A percentile compares a stretch with the other conserved stretches of the same genome.
Evolutionary conservation across 768 basidiomycete species (phyloP).

Genomic region (Lactarius pseudohatsudake): DNA sequence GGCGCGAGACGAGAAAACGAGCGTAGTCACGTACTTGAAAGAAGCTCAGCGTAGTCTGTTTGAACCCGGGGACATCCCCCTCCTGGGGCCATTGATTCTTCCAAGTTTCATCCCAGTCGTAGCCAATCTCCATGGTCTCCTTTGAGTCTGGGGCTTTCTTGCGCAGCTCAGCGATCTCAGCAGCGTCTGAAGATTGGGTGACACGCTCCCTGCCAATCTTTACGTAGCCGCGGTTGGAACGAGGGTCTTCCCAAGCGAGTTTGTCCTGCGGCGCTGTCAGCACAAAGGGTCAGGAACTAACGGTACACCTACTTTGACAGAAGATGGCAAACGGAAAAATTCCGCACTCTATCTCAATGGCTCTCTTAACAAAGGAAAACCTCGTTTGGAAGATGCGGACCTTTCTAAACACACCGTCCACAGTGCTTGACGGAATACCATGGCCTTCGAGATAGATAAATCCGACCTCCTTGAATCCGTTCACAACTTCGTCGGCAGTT

Average conservation of each 20-base stretch:
- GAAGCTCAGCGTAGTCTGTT: slow-evolving; percentile 71
- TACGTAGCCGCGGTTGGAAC: slow-evolving; percentile 84
- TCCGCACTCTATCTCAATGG: slow-evolving; percentile 59
- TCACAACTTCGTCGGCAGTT: slow-evolving; percentile 67
- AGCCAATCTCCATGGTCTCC: slow-evolving; percentile 87
- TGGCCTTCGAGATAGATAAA: slow-evolving; percentile 79
- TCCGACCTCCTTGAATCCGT: slow-evolving; percentile 76
- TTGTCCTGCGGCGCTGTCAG: slow-evolving; percentile 41
- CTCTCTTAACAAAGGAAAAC: background rate
- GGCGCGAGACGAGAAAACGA: background rate
- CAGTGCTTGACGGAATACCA: slow-evolving; percentile 58
- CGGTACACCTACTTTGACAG: slow-evolving; percentile 50
- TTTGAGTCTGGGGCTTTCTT: slow-evolving; percentile 76
- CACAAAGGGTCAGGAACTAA: background rate
- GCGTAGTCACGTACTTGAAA: slow-evolving; percentile 49
- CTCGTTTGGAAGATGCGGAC: slow-evolving; percentile 37
- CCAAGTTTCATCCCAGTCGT: slow-evolving; percentile 77
- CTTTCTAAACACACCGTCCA: slow-evolving; percentile 64
- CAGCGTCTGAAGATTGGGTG: slow-evolving; percentile 65
- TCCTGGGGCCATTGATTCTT: slow-evolving; percentile 81
- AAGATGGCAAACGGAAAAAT: slow-evolving; percentile 67
- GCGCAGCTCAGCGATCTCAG: slow-evolving; percentile 74
- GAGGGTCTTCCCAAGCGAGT: slow-evolving; percentile 82
- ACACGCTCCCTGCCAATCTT: slow-evolving; percentile 79
- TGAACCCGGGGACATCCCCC: slow-evolving; percentile 62